Base-by-base conservation (phyloP, 2,329 filamentous ascomycete genomes). In the Alternaria postmessia region DNA sequence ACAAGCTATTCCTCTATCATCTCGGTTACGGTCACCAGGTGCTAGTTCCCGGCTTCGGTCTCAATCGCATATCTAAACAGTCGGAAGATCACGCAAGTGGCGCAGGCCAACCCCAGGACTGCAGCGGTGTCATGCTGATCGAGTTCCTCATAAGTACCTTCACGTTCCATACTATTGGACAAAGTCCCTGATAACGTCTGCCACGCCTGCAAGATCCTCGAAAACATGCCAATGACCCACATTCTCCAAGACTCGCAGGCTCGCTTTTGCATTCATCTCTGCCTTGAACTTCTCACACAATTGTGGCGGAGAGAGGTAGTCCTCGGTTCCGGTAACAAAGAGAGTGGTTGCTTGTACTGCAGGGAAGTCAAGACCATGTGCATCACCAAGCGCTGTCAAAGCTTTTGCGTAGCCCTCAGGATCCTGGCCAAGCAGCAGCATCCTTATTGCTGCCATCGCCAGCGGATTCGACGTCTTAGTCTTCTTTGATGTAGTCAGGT, bases 361-460 rank as follows among this genome's bases (percentile, higher is more conserved):
- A 38, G 36, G 7, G 3, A 83, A 64, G 22, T 78, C 69, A 22
- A 83, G 56, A 20, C 70, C 63, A 2, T 69, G 70, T 1, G 80
- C 79, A 4, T 73, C 73, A 4, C 81, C 85, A 30, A 87, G 74
- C 3, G 85, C 85, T 28, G 75, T 75, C 42, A 83, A 84, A 0
- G 79, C 85, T 61, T 87, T 87, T 1, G 85, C 85, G 68, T 86
- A 87, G 1, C 82, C 82, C 62, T 87, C 85, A 0, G 82, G 77
- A 62, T 86, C 81, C 62, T 85, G 83, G 0, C 77, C 70, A 0
- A 85, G 70, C 2, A 87, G 71, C 5, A 79, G 82, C 26, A 82
- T 65, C 6, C 81, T 69, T 8, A 82, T 73, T 0, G 83, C 82
- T 2, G 80, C 69, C 9, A 81, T 59, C 2, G 79, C 81, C 1